Base-by-base conservation (phyloP, 306 rosid genomes). In the Oxytropis ochrocephala region DNA sequence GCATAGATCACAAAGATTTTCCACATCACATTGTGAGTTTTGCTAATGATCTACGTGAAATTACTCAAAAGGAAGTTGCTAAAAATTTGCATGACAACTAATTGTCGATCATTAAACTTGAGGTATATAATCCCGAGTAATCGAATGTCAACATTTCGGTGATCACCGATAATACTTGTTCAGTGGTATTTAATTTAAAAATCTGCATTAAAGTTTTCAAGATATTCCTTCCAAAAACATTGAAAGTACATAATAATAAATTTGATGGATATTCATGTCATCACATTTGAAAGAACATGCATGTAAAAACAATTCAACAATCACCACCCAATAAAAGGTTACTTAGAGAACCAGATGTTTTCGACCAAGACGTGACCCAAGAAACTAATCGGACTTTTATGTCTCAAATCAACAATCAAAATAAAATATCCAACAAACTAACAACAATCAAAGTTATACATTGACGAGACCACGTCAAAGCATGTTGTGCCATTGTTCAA, bases 131-230 rank as follows among this genome's bases (percentile, higher is more conserved):
- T n/a, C n/a, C n/a, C n/a, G n/a, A n/a, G n/a, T n/a, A n/a, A n/a
- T n/a, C n/a, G n/a, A n/a, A n/a, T n/a, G n/a, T n/a, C n/a, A n/a
- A n/a, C n/a, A n/a, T n/a, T n/a, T n/a, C n/a, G n/a, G n/a, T n/a
- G n/a, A n/a, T n/a, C n/a, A n/a, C n/a, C n/a, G n/a, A n/a, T n/a
- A n/a, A n/a, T n/a, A n/a, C n/a, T n/a, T n/a, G n/a, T n/a, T n/a
- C n/a, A n/a, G n/a, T n/a, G n/a, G n/a, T n/a, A n/a, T n/a, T n/a
- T n/a, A n/a, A n/a, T n/a, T n/a, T n/a, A n/a, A n/a, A n/a, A n/a
- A n/a, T n/a, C n/a, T 12, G 64, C 64, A 64, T 12, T n/a, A 14
- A 41, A 42, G 75, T 54, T 74, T 52, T 38, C 21, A n/a, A 44
- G 21, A 8, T 27, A 21, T 47, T 46, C 73, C 67, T 74, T 13